phyloP scores from a whole-genome alignment of 306 rosid genomes.

The Abrus precatorius region DNA sequence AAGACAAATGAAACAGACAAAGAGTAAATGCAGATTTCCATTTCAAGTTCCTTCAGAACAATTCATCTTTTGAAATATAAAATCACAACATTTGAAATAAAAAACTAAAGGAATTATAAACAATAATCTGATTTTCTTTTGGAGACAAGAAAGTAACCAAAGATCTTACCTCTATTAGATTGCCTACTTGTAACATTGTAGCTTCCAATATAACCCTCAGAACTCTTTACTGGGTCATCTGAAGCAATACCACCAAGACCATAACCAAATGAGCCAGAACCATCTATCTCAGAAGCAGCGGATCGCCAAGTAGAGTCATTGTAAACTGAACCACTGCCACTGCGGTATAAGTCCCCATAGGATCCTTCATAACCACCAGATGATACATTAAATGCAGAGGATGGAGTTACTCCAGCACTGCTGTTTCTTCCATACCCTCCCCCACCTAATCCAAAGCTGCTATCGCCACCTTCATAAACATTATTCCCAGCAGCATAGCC shows the following conservation, averaged over 20 bases:
- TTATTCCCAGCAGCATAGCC: conserved; percentile 65
- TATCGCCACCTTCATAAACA: conserved; percentile 78
- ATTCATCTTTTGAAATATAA: conserved; percentile 41
- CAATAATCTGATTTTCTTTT: conserved; percentile 37
- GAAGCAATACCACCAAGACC: conserved; percentile 80
- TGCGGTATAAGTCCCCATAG: conserved; percentile 74
- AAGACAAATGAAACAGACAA: conserved; percentile 20
- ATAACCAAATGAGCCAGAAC: conserved; percentile 79
- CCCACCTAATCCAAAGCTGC: conserved; percentile 72
- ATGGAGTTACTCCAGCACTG: conserved; percentile 57
- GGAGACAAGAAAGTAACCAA: conserved; percentile 41
- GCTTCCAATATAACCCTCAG: conserved; percentile 86
- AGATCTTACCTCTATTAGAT: conserved; percentile 88
- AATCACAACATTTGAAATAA: conserved; percentile 41
- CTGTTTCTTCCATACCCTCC: conserved; percentile 81
- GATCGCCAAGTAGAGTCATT: conserved; percentile 87
- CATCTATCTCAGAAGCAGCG: conserved; percentile 80
- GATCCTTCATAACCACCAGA: conserved; percentile 81
- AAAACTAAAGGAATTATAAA: conserved; percentile 9
- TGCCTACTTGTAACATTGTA: conserved; percentile 87
- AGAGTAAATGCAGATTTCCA: conserved; percentile 26
- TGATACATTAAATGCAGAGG: conserved; percentile 66
- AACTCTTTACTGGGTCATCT: conserved; percentile 69
- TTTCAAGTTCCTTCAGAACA: conserved; percentile 26
- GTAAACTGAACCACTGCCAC: conserved; percentile 70